phyloP scores from a whole-genome alignment of 768 basidiomycete genomes.

The Gelatoporia subvermispora region DNA sequence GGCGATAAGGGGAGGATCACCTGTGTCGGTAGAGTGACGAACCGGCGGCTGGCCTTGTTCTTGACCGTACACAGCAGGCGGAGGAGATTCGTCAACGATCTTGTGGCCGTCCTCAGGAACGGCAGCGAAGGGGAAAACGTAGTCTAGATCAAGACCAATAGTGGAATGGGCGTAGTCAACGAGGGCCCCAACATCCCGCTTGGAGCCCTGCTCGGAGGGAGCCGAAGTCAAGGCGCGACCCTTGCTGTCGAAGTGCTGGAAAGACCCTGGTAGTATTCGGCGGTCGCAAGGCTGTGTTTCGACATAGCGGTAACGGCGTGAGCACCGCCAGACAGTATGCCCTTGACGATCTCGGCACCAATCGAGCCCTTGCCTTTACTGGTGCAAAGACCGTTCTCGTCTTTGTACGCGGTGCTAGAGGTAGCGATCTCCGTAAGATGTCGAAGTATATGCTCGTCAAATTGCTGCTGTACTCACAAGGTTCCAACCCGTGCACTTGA shows the following conservation, averaged over 20 bases:
- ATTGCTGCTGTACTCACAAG: slow-evolving; percentile 97
- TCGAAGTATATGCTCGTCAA: slow-evolving; percentile 94
- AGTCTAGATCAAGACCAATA: slow-evolving; percentile 95
- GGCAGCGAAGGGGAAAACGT: slow-evolving; percentile 97
- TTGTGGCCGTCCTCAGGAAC: slow-evolving; percentile 98
- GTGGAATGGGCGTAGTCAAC: slow-evolving; percentile 97
- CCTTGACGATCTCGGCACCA: slow-evolving; percentile 96
- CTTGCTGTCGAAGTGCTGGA: slow-evolving; percentile 90
- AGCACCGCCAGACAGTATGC: slow-evolving; percentile 92
- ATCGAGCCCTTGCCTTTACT: slow-evolving; percentile 98
- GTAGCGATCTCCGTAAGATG: slow-evolving; percentile 98
- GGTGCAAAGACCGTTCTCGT: slow-evolving; percentile 96
- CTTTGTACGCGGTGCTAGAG: slow-evolving; percentile 96
- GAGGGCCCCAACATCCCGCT: slow-evolving; percentile 96
- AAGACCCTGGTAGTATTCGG: slow-evolving; percentile 99
- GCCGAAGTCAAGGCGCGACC: slow-evolving; percentile 97
- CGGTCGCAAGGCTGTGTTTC: slow-evolving; percentile 90
- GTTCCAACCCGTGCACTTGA: slow-evolving; percentile 95
- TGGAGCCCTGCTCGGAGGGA: slow-evolving; percentile 98
- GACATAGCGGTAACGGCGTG: slow-evolving; percentile 98
- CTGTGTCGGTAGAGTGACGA: slow-evolving; percentile 97
- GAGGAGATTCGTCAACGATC: slow-evolving; percentile 93
- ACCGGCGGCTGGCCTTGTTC: slow-evolving; percentile 90
- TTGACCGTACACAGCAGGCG: slow-evolving; percentile 97
- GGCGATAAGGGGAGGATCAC: slow-evolving; percentile 97